phyloP scores from a whole-genome alignment of 2,329 filamentous ascomycete genomes.

The Coniochaeta sp. region DNA sequence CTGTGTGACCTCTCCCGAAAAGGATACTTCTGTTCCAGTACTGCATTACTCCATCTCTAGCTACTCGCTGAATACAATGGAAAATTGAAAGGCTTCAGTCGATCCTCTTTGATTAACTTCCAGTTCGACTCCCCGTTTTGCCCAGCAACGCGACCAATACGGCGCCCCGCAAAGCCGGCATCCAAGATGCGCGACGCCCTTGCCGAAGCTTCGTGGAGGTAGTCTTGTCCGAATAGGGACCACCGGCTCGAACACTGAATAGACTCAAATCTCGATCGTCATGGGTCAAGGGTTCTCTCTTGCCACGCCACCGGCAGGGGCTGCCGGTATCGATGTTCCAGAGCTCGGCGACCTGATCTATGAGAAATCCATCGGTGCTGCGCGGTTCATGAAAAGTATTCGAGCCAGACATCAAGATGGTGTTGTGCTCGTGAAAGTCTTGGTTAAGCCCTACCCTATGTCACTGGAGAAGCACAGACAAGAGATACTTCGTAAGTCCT shows the following conservation, averaged over 20 bases:
- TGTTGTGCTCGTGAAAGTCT: slow-evolving; percentile 86
- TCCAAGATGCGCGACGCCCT: not conserved
- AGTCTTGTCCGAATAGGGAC: not conserved
- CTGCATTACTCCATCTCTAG: no score
- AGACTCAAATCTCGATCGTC: slow-evolving; percentile 10
- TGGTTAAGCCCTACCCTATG: slow-evolving; percentile 87
- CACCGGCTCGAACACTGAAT: not conserved
- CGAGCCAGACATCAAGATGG: slow-evolving; percentile 85
- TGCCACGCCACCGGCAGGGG: slow-evolving; percentile 82
- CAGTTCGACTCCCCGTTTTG: no score
- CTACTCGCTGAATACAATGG: no score
- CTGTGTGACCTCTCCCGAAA: not conserved
- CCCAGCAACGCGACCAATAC: not conserved
- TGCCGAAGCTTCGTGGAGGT: not conserved
- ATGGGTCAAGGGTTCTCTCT: slow-evolving; percentile 99
- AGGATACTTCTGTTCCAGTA: not conserved
- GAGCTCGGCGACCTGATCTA: slow-evolving; percentile 87
- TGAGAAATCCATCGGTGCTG: slow-evolving; percentile 85
- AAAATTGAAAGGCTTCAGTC: no score
- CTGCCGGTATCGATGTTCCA: slow-evolving; percentile 86
- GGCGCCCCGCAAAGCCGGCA: not conserved
- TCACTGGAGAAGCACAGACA: slow-evolving; percentile 73
- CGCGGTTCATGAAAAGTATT: slow-evolving; percentile 94
- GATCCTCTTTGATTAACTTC: no score
- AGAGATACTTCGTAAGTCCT: slow-evolving; percentile 60